A percentile compares a stretch with the other conserved stretches of the same genome.
These are phyloP conservation scores for Gossypium ekmanianum DNA, from an alignment of 345 rosid genomes.

Conservation along the genomic window DNA sequence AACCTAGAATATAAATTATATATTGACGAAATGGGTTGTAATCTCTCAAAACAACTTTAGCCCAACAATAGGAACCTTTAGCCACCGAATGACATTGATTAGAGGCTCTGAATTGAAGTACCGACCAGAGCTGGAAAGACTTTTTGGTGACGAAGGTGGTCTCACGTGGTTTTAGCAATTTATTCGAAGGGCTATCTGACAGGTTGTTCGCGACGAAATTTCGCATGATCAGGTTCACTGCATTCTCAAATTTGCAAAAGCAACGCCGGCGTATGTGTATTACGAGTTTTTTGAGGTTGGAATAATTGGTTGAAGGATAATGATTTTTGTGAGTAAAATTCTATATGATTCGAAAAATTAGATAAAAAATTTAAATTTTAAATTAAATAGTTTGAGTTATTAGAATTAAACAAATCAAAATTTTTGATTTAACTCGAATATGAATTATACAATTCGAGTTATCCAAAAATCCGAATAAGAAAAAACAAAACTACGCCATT, in stretches of 20 bases:
- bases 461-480: no score
- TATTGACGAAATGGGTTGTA: no score
- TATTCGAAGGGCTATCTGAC: not conserved
- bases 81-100: no score
- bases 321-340: not conserved
- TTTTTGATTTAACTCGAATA: no score
- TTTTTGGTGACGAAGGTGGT: not conserved
- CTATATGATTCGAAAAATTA: no score
- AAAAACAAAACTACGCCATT: fast-evolving
- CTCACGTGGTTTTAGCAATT: not conserved
- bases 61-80: no score
- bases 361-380: no score
- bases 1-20: no score
- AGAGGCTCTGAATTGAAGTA: not conserved
- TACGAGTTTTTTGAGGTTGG: not conserved
- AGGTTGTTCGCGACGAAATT: not conserved
- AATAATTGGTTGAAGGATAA: slow-evolving; percentile 10
- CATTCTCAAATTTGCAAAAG: not conserved
- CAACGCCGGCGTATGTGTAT: not conserved
- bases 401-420: no score
- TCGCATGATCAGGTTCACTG: not conserved
- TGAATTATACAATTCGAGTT: no score
- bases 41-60: no score
- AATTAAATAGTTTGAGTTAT: no score
- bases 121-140: not conserved